These are phyloP conservation scores for Ophidiomyces ophidiicola DNA, from an alignment of 2,329 filamentous ascomycete genomes.

Conservation along the genomic window DNA sequence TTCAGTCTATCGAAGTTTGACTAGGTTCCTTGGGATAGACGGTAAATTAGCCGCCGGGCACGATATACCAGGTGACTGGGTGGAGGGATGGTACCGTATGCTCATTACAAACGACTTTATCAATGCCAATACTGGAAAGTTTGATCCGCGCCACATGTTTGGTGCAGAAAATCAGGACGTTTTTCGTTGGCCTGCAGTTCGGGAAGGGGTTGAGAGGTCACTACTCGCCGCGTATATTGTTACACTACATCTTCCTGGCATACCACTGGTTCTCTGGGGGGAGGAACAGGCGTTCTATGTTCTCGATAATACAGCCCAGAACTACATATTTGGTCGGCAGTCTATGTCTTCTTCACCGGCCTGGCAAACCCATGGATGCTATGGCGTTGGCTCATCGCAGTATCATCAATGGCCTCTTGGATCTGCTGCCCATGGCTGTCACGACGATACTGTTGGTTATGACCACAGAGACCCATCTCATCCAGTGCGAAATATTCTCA, in stretches of 20 bases:
- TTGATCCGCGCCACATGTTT: constrained; percentile 54
- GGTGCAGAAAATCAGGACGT: constrained; percentile 55
- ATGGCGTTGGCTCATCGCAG: constrained; percentile 44
- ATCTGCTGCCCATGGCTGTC: constrained; percentile 42
- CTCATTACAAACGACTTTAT: constrained; percentile 47
- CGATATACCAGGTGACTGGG: constrained; percentile 45
- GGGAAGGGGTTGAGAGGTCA: constrained; percentile 45
- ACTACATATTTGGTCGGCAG: constrained; percentile 55
- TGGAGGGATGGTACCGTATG: constrained; percentile 45
- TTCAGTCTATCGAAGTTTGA: constrained; percentile 50
- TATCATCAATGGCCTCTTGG: constrained; percentile 48
- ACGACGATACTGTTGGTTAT: constrained; percentile 44
- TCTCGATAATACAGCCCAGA: constrained; percentile 50
- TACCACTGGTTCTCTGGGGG: constrained; percentile 50
- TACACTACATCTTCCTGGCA: constrained; percentile 48
- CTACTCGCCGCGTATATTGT: constrained; percentile 48
- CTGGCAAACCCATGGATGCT: constrained; percentile 55
- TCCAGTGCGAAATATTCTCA: constrained; percentile 49
- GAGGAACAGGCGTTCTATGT: constrained; percentile 56
- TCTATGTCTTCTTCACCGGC: constrained; percentile 50
- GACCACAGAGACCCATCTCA: constrained; percentile 53
- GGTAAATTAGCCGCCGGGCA: constrained; percentile 44
- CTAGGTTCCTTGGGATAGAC: constrained; percentile 49
- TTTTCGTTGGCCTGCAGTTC: constrained; percentile 50
- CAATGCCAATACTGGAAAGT: constrained; percentile 48